phyloP scores from a whole-genome alignment of 306 rosid genomes.

The Corylus americana region DNA sequence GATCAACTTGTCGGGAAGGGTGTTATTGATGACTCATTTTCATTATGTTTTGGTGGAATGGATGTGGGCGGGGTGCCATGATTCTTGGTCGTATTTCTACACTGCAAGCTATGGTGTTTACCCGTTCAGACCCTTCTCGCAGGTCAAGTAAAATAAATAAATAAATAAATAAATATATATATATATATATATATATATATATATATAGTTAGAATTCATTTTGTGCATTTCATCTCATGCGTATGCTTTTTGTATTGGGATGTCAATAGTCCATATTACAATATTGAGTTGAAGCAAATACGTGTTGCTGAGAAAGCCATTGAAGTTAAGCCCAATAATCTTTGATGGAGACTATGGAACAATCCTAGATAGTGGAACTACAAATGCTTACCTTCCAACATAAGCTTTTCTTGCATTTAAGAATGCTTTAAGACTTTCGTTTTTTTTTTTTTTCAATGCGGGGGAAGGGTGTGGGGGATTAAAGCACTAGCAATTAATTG shows the following conservation, averaged over 20 bases:
- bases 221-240: slow-evolving; percentile 62
- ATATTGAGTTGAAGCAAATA: slow-evolving; percentile 84
- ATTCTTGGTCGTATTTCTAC: slow-evolving; percentile 85
- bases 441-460: too few species aligned
- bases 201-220: slow-evolving; percentile 26
- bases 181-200: too few species aligned
- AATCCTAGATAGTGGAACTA: slow-evolving; percentile 93
- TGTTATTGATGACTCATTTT: slow-evolving; percentile 80
- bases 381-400: slow-evolving; percentile 91
- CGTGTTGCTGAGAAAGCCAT: slow-evolving; percentile 77
- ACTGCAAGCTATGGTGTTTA: slow-evolving; percentile 73
- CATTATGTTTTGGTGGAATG: slow-evolving; percentile 98
- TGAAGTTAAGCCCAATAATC: slow-evolving; percentile 59
- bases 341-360: slow-evolving; percentile 86
- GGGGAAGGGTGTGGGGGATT: neutral
- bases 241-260: slow-evolving; percentile 95
- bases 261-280: slow-evolving; percentile 99
- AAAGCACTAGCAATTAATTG: too few species aligned
- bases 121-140: slow-evolving; percentile 69
- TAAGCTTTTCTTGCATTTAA: slow-evolving; percentile 72
- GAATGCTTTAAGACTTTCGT: slow-evolving; percentile 1
- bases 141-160: slow-evolving; percentile 39
- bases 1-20: slow-evolving; percentile 86
- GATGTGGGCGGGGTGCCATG: slow-evolving; percentile 94
- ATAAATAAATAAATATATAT: too few species aligned